Evolutionary conservation across 164 flowering plant genomes (phyloP), one percentile per base, ranked within the genome.

Genomic region (Magnolia changhungtana): DNA sequence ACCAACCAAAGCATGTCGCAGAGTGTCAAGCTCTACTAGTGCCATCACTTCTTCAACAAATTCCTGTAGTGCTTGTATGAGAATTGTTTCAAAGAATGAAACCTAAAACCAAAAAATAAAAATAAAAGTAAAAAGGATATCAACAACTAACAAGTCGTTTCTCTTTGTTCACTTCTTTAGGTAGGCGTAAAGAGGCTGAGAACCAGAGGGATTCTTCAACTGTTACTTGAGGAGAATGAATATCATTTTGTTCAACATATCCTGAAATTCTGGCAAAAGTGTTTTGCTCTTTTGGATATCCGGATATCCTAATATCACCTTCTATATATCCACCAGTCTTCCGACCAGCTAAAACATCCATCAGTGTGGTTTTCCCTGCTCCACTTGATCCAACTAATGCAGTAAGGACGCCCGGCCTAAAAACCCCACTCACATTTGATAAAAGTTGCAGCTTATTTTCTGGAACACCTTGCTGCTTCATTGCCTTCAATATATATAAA

Each of bases 371-470:
- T 82, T 95, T 95, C 18, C 98, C 98, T 0, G 98, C 98, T 52
- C 98, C 98, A 86, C 97, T 95, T 69, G 96, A 82, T n/a, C 98
- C 98, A 75, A 95, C 94, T 80, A 95, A 84, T 76, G 98, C 98
- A 31, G 98, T 95, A 74, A 95, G 98, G 78, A 91, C 93, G 78
- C 98, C 98, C 6, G 98, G 98, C 27, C 92, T 87, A 83, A 95
- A 95, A 18, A 87, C 92, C 27, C 98, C 98, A 70, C 96, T 91
- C 37, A 95, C 97, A 63, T 81, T 74, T 67, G 88, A 88, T 83
- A 95, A 78, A 55, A 95, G 93, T 64, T 95, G 98, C 86, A 95
- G 75, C 80, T 72, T 93, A 73, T 72, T 88, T 73, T 91, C 93
- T 50, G 87, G 81, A 76, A 89, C 63, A 63, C 97, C 98, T 84